Evolutionary conservation across 192 early-diverging fungal genomes (phyloP).

Genomic region (Coemansia sp.): DNA sequence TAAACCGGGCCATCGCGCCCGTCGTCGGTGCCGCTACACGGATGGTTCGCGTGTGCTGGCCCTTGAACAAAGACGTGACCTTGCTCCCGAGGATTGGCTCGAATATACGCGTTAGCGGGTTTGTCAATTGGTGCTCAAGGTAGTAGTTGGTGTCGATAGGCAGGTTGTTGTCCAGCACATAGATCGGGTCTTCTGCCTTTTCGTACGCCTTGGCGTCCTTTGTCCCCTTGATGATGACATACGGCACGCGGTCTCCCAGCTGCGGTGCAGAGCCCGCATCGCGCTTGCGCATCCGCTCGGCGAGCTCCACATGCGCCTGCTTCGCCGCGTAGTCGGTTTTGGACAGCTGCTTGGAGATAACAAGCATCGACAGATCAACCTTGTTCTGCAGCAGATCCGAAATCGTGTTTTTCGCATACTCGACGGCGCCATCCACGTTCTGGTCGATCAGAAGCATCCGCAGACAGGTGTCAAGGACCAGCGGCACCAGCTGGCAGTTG

Average conservation of each 20-base stretch:
- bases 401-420: slow-evolving; percentile 85
- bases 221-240: slow-evolving; percentile 87
- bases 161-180: slow-evolving; percentile 96
- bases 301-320: slow-evolving; percentile 95
- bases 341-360: slow-evolving; percentile 93
- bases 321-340: slow-evolving; percentile 94
- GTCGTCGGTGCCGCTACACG: slow-evolving; percentile 80
- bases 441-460: slow-evolving; percentile 87
- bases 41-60: slow-evolving; percentile 76
- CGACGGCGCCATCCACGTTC: slow-evolving; percentile 78
- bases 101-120: slow-evolving; percentile 90
- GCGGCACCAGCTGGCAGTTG: slow-evolving; percentile 87
- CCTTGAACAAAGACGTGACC: slow-evolving; percentile 72
- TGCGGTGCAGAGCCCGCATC: slow-evolving; percentile 95
- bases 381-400: slow-evolving; percentile 94
- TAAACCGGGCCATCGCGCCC: slow-evolving; percentile 93
- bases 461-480: slow-evolving; percentile 89
- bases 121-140: slow-evolving; percentile 92
- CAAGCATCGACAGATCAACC: slow-evolving; percentile 92
- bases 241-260: slow-evolving; percentile 94
- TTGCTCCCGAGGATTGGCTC: slow-evolving; percentile 94
- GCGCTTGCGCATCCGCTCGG: slow-evolving; percentile 91
- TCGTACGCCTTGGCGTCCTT: slow-evolving; percentile 91
- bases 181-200: slow-evolving; percentile 97
- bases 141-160: slow-evolving; percentile 98